A percentile compares a stretch with the other conserved stretches of the same genome.
phyloP scores from a whole-genome alignment of 2,329 filamentous ascomycete genomes.

The Nigrospora sphaerica region DNA sequence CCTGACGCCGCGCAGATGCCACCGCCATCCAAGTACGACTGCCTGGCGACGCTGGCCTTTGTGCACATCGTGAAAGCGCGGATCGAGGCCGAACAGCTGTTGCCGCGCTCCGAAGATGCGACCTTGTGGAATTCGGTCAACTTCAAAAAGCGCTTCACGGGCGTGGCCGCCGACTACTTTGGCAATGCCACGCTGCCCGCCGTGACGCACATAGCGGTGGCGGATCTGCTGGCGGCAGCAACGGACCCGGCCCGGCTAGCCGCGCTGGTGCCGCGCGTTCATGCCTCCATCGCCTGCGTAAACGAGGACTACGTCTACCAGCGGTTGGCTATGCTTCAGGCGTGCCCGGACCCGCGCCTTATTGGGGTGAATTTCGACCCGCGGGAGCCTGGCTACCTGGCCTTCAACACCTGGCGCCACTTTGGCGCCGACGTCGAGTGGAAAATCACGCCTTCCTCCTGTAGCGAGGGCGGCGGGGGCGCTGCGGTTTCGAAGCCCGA shows the following conservation, averaged over 20 bases:
- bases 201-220: slow-evolving; percentile 18
- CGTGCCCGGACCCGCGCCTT: slow-evolving; percentile 29
- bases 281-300: slow-evolving; percentile 24
- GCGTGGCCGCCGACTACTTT: slow-evolving; percentile 25
- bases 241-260: slow-evolving; percentile 18
- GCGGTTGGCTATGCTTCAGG: slow-evolving; percentile 28
- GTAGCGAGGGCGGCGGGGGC: slow-evolving; percentile 7
- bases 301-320: slow-evolving; percentile 31
- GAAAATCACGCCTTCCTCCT: slow-evolving; percentile 14
- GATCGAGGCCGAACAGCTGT: slow-evolving; percentile 13
- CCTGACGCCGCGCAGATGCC: slow-evolving; percentile 14
- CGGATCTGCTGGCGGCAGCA: slow-evolving; percentile 15
- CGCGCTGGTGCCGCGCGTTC: slow-evolving; percentile 20
- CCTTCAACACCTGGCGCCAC: slow-evolving; percentile 37
- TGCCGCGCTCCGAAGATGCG: slow-evolving; percentile 11
- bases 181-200: slow-evolving; percentile 35
- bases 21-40: slow-evolving; percentile 30
- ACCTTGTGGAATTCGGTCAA: slow-evolving; percentile 33
- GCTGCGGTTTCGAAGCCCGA: slow-evolving; percentile 29
- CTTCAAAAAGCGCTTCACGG: slow-evolving; percentile 28
- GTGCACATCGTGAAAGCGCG: slow-evolving; percentile 29
- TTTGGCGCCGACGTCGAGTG: slow-evolving; percentile 35
- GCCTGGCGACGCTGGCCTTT: slow-evolving; percentile 32
- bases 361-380: slow-evolving; percentile 33
- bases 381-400: slow-evolving; percentile 28